Conservation (phyloP, 1,139 yeast genomes). For the Suhomyces bokatorum region DNA sequence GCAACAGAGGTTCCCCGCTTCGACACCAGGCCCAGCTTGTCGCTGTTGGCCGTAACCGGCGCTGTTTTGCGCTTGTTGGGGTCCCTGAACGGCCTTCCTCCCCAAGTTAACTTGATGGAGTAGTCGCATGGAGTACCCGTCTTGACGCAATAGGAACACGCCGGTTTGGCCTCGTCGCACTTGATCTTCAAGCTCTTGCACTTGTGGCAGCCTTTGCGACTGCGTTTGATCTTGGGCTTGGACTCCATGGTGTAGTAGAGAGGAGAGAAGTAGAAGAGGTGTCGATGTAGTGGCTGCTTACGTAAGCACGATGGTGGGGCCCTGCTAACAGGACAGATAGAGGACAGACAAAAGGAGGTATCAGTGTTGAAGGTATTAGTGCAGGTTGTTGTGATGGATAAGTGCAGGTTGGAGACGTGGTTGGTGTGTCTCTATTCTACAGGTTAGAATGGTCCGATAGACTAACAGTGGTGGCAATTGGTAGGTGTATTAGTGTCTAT, state of each 20-base stretch:
- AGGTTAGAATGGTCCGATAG: too few relatives aligned
- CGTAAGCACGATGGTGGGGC: too few relatives aligned
- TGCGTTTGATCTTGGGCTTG: constrained; percentile 19
- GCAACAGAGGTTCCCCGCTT: too few relatives aligned
- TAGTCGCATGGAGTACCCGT: constrained; percentile 59
- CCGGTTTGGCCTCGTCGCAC: constrained; percentile 71
- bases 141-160: constrained; percentile 59
- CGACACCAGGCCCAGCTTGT: too few relatives aligned
- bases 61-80: constrained; percentile 29
- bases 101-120: constrained; percentile 69
- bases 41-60: background rate
- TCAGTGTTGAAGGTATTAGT: too few relatives aligned
- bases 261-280: background rate
- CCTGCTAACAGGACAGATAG: too few relatives aligned
- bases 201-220: constrained; percentile 61
- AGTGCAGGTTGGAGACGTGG: too few relatives aligned
- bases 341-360: too few relatives aligned
- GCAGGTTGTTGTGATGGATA: too few relatives aligned
- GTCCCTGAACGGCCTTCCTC: constrained; percentile 64
- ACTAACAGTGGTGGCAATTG: too few relatives aligned
- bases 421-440: too few relatives aligned
- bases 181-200: constrained; percentile 71
- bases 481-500: too few relatives aligned
- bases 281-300: background rate
- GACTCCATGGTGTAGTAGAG: constrained; percentile 5